These are phyloP conservation scores for Flaveria bidentis DNA, from an alignment of 129 eudicot genomes.

Conservation along the genomic window DNA sequence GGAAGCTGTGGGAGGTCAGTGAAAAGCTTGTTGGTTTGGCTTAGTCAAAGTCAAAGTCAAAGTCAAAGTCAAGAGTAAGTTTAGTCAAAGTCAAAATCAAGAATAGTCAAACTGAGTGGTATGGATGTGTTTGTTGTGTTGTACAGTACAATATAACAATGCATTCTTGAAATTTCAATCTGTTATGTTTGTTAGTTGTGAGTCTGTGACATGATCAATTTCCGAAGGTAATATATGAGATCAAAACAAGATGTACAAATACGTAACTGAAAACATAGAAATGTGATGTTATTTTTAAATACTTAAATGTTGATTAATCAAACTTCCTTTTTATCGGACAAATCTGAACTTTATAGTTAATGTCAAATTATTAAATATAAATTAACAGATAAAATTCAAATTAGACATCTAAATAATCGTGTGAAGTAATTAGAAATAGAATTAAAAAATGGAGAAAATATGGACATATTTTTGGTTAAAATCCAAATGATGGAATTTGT, in stretches of 20 bases:
- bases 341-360: no score
- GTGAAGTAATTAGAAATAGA: no score
- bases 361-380: no score
- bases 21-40: slow-evolving; percentile 95
- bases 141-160: slow-evolving; percentile 16
- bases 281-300: no score
- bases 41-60: slow-evolving; percentile 30
- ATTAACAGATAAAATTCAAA: no score
- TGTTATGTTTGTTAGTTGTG: neutral
- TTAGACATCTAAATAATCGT: no score
- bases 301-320: no score
- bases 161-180: slow-evolving; percentile 7
- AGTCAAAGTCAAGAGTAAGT: slow-evolving; percentile 15
- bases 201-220: neutral
- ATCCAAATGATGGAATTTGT: no score
- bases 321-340: no score
- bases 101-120: slow-evolving; percentile 14
- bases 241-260: neutral
- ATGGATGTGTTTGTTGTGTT: slow-evolving; percentile 30
- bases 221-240: neutral
- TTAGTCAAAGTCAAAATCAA: slow-evolving; percentile 9
- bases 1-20: slow-evolving; percentile 89
- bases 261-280: neutral
- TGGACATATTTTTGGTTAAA: no score
- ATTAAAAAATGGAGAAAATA: no score